Evolutionary conservation across 1,284 basidiomycete species (phyloP), one percentile per base, ranked within the genome.

Genomic region (Cryptococcus maquisensis): DNA sequence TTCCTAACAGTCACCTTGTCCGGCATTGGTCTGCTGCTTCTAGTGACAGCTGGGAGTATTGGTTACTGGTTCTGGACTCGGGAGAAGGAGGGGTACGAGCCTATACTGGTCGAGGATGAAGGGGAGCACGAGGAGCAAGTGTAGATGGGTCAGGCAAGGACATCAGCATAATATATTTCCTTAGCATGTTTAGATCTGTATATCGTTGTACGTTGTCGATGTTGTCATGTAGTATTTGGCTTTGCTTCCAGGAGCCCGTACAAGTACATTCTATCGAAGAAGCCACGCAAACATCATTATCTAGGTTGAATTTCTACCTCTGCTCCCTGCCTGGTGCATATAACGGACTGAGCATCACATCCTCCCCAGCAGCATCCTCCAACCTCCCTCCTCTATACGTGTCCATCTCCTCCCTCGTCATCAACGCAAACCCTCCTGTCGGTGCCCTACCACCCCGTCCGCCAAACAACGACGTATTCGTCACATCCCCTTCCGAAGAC

Each of bases 31-130:
- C 82, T 86, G 3, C 83, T 84, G 6, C 69, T 77, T 3, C 51
- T 83, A 23, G 85, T 87, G 8, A 71, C 84, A 15, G 50, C 80
- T 26, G 59, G 81, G 3, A 87, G 88, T 55, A 80, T 83, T 55
- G 71, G 78, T 13, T 89, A 91, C 78, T 91, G 90, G 79, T 83
- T 81, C 69, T 82, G 88, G 35, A 90, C 87, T 84, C 77, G 80
- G 64, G 76, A 81, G 64, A 87, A 90, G 71, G 44, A 47, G 5
- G 90, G 87, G 40, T 91, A 89, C 71, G 89, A 91, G 70, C 88
- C 88, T 43, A 74, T 86, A 40, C 87, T 87, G 49, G 87, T 87
- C 24, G 90, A 88, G 71, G 83, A 81, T 41, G 79, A 45, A 18
- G 58, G 54, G 13, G 54, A 54, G 42, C 49, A 47, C 15, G 57